These are phyloP conservation scores for Haplographium delicatum DNA, from an alignment of 495 filamentous ascomycete species.

Conservation along the genomic window DNA sequence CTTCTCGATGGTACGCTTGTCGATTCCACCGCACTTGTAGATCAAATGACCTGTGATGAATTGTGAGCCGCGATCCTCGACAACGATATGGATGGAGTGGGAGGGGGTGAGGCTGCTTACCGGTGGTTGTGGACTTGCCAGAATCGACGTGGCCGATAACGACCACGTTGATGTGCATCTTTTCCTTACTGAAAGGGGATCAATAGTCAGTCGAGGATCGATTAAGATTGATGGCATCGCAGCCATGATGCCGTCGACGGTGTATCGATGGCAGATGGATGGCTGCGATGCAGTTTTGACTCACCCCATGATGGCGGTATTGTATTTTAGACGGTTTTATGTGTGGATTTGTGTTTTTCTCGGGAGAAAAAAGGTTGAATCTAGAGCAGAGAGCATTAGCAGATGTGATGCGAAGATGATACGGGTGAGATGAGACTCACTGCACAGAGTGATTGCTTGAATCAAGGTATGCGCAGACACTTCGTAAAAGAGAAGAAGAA, in stretches of 20 bases:
- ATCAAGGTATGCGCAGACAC: constrained; percentile 27
- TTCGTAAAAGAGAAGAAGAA: constrained; percentile 7
- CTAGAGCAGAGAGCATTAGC: constrained; percentile 16
- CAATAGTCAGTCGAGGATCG: constrained; percentile 15
- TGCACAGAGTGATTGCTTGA: constrained; percentile 30
- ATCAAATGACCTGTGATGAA: constrained; percentile 72
- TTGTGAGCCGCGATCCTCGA: constrained; percentile 12
- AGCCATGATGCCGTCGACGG: constrained; percentile 14
- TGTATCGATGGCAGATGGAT: constrained; percentile 3
- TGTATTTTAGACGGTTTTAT: constrained; percentile 16
- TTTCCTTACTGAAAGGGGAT: constrained; percentile 60
- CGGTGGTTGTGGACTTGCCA: constrained; percentile 97
- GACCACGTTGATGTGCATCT: constrained; percentile 82
- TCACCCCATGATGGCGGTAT: constrained; percentile 29
- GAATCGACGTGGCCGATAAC: constrained; percentile 99
- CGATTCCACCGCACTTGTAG: constrained; percentile 99
- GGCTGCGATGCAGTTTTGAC: constrained; percentile 8
- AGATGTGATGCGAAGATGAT: constrained; percentile 18
- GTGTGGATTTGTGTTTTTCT: constrained; percentile 17
- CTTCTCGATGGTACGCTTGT: constrained; percentile 99
- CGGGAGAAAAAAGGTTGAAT: constrained; percentile 18
- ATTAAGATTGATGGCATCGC: constrained; percentile 5
- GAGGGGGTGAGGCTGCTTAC: constrained; percentile 39
- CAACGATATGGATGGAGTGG: neutral
- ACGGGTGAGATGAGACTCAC: constrained; percentile 13